These are phyloP conservation scores for Sporothrix dimorphospora DNA, from an alignment of 2,329 filamentous ascomycete genomes.

Conservation along the genomic window DNA sequence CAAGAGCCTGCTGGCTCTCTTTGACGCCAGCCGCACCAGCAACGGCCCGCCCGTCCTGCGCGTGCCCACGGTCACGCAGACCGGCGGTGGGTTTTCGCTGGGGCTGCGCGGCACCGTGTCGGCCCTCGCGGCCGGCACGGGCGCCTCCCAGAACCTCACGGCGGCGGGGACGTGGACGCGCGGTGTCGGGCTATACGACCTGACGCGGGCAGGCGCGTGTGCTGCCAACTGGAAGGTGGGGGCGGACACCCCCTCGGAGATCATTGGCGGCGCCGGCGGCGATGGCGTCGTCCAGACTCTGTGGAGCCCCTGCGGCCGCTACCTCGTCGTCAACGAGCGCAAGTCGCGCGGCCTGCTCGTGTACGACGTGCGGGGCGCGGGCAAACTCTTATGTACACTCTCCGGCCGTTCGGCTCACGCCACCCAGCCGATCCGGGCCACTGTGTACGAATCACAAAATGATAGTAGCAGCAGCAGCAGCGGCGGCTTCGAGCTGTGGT, in stretches of 20 bases:
- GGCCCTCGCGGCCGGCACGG: slow-evolving; percentile 45
- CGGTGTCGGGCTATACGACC: slow-evolving; percentile 65
- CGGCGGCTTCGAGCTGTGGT: slow-evolving; percentile 64
- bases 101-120: slow-evolving; percentile 67
- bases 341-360: slow-evolving; percentile 59
- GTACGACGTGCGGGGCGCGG: slow-evolving; percentile 65
- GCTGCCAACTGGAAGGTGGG: slow-evolving; percentile 64
- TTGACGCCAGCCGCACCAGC: slow-evolving; percentile 58
- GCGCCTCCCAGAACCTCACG: slow-evolving; percentile 47
- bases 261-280: slow-evolving; percentile 50
- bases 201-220: slow-evolving; percentile 56
- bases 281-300: slow-evolving; percentile 63
- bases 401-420: slow-evolving; percentile 53
- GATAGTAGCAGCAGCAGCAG: slow-evolving; percentile 30
- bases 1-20: slow-evolving; percentile 61
- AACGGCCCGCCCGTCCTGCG: slow-evolving; percentile 56
- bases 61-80: slow-evolving; percentile 59
- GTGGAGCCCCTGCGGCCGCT: slow-evolving; percentile 67
- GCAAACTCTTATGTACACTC: slow-evolving; percentile 59
- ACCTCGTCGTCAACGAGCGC: slow-evolving; percentile 65
- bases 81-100: slow-evolving; percentile 62
- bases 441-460: slow-evolving; percentile 49
- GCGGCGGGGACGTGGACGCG: slow-evolving; percentile 68
- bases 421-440: slow-evolving; percentile 60
- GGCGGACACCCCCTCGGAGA: slow-evolving; percentile 46